phyloP scores from a whole-genome alignment of 495 filamentous ascomycete species.

The Lophium mytilinum region DNA sequence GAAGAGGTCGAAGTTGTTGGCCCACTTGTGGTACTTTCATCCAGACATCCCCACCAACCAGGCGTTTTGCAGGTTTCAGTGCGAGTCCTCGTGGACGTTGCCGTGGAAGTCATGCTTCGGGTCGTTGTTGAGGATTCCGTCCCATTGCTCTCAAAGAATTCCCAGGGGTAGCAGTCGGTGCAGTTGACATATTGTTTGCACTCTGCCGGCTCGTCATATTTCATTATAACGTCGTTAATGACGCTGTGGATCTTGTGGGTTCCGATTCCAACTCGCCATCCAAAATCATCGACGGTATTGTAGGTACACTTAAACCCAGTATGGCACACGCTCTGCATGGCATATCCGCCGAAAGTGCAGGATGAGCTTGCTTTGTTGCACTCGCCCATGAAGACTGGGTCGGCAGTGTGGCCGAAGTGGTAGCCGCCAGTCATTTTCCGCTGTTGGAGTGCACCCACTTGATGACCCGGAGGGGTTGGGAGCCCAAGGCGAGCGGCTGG shows the following conservation, averaged over 20 bases:
- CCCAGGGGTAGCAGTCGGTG: conserved; percentile 86
- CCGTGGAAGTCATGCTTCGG: conserved; percentile 34
- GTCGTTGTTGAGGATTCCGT: conserved; percentile 65
- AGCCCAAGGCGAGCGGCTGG: conserved; percentile 79
- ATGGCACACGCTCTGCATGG: conserved; percentile 85
- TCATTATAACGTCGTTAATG: conserved; percentile 74
- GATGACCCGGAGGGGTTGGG: conserved; percentile 70
- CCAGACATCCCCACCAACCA: conserved; percentile 71
- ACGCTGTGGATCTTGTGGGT: conserved; percentile 80
- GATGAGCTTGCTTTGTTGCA: conserved; percentile 82
- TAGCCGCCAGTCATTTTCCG: conserved; percentile 69
- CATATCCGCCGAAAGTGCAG: conserved; percentile 90
- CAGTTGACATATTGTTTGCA: conserved; percentile 72
- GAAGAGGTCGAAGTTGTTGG: conserved; percentile 25
- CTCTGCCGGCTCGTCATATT: conserved; percentile 67
- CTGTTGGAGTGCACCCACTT: conserved; percentile 59
- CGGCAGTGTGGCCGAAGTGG: conserved; percentile 92
- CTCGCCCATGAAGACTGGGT: conserved; percentile 88
- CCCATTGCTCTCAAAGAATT: conserved; percentile 84
- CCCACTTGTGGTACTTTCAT: conserved; percentile 41
- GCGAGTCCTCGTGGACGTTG: conserved; percentile 49
- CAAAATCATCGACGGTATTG: conserved; percentile 81
- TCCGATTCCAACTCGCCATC: conserved; percentile 78
- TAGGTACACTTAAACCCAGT: conserved; percentile 81
- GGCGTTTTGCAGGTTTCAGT: conserved; percentile 85